These are phyloP conservation scores for Hyphopichia pseudoburtonii DNA, from an alignment of 1,139 yeast genomes.

Conservation along the genomic window DNA sequence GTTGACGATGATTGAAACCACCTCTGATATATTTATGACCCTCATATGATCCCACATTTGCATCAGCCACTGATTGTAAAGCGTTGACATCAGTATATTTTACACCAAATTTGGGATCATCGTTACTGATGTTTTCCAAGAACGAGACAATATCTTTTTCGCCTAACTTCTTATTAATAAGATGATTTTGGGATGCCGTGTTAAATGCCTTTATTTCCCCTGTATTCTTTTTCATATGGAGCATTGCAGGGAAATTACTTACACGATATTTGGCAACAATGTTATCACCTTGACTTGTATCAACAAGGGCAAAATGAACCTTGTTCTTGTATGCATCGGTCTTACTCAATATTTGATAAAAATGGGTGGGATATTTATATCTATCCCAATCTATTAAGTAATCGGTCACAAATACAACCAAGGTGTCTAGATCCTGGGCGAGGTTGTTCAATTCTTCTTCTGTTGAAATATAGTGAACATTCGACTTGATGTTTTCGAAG, in stretches of 20 bases:
- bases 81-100: constrained; percentile 19
- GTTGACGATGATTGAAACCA: constrained; percentile 21
- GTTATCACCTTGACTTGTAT: constrained; percentile 21
- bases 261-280: constrained; percentile 25
- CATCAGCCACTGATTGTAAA: constrained; percentile 12
- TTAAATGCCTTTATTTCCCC: constrained; percentile 23
- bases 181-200: constrained; percentile 26
- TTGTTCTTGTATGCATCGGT: constrained; percentile 8
- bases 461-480: constrained; percentile 9
- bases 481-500: constrained; percentile 16
- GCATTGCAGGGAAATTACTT: constrained; percentile 36
- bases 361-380: constrained; percentile 34
- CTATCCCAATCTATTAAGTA: constrained; percentile 32
- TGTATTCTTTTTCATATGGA: constrained; percentile 20
- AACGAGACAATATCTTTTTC: constrained; percentile 21
- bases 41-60: constrained; percentile 10
- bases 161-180: constrained; percentile 18
- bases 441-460: constrained; percentile 6
- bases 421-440: constrained; percentile 12
- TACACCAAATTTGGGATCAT: constrained; percentile 13
- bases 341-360: constrained; percentile 29
- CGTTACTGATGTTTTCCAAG: constrained; percentile 16
- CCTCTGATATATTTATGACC: constrained; percentile 12
- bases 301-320: constrained; percentile 25
- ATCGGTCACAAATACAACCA: constrained; percentile 28